Evolutionary conservation across 495 filamentous ascomycete species (phyloP), one percentile per base, ranked within the genome.

Genomic region (Penicillium manginii): DNA sequence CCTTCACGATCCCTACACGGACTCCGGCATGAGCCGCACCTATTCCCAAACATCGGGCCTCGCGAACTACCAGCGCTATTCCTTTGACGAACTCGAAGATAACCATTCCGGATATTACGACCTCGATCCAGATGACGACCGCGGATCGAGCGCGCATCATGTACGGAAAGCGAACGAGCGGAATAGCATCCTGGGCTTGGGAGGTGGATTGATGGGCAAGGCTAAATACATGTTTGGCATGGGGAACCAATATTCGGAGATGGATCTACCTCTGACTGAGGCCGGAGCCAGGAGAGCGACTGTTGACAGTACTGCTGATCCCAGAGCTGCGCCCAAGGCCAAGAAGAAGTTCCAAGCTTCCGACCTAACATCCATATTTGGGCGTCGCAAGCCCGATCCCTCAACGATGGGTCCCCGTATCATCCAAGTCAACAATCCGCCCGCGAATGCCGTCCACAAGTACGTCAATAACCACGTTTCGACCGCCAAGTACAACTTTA

Each of bases 361-460:
- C 58, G 90, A 85, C 54, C 93, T 98, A 82, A 97, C 90, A 75
- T 97, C 97, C 73, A 91, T 93, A n/a, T 92, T 98, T 69, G 91
- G 92, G 11, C 79, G 92, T 59, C 78, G 88, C 45, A 93, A 93
- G 69, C 81, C 85, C 32, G 96, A 99, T 70, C 91, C 92, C 2
- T 92, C 93, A 39, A 93, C 88, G 4, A 74, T 97, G 43, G 96
- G 96, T 1, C 96, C 96, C 46, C 84, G 96, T 39, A 86, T 97
- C 60, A 98, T 99, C 70, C 86, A 96, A 71, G 83, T 99, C 71
- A 99, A 99, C 81, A 98, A 99, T 70, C 92, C 93, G 9, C 92
- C 93, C 4, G 93, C 93, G 19, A 99, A 99, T 71, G 79, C 86
- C 26, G 79, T 76, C 52, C 92, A 92, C 79, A 94, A 92, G 69